Evolutionary conservation across 805 yeast genomes (phyloP), one percentile per base, ranked within the genome.

Genomic region (Hanseniaspora lachancei): DNA sequence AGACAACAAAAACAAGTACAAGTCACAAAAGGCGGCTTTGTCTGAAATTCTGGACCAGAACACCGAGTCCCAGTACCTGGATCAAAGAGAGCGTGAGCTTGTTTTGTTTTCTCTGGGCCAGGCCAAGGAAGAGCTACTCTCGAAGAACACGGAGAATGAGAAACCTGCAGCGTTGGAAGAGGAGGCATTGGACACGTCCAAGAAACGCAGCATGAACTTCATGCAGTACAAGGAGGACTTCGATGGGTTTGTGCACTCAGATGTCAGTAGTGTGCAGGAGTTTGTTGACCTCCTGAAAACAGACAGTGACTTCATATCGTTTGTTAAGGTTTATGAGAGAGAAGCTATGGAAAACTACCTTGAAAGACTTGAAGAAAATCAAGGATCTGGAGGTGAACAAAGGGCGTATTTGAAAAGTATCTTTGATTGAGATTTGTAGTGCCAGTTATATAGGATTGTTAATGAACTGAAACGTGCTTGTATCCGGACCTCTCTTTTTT

Each of bases 11-110:
- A 42, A 50, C 13, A 53, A 53, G 13, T 53, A 44, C 23, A 53
- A 53, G 34, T 53, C 56, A 2, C 56, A 53, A 32, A 53, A 46
- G 34, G 24, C 50, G 5, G 24, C 21, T 7, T n/a, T 53, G 21
- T 27, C 41, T 7, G 16, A 47, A 4, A 7, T 53, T 12, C 32
- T 53, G 23, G 42, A 53, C 8, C 29, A 53, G 10, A 18, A 18
- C 16, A 2, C 40, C 21, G 24, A 32, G n/a, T 20, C 39, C 16
- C 18, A 29, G 21, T 10, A 42, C 15, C 21, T 44, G 13, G 41
- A 35, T n/a, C 39, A 52, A 21, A 29, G 41, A 24, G 46, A 52
- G n/a, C 20, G 40, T 8, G 55, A 52, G 18, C 20, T 44, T 24
- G 23, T 52, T 20, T 9, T 43, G 18, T 44, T 18, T 27, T 44